Conservation (phyloP, 257 asterid genomes). For the Buddleja alternifolia region DNA sequence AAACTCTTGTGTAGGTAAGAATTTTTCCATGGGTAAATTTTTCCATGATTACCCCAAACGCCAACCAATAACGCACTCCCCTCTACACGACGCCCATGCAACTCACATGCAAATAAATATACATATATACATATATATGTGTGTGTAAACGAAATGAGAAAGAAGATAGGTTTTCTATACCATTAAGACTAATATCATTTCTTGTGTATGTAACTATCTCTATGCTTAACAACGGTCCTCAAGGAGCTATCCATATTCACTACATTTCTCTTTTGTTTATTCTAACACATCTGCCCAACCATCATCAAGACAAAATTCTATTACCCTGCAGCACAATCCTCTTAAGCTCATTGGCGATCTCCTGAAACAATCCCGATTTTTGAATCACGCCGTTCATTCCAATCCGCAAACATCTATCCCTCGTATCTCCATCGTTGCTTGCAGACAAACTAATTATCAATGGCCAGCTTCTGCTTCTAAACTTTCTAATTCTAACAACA, state of each 20-base stretch:
- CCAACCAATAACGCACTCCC: too few relatives aligned
- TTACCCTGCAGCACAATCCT: conserved; percentile 58
- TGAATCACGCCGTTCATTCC: conserved; percentile 85
- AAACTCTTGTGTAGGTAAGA: too few relatives aligned
- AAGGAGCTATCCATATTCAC: conserved; percentile 30
- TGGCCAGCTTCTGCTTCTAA: conserved; percentile 77
- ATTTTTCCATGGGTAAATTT: too few relatives aligned
- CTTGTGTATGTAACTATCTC: conserved; percentile 48
- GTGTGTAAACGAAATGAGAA: conserved; percentile 2
- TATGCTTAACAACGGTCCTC: conserved; percentile 34
- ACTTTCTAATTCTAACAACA: conserved; percentile 65
- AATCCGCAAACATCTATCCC: conserved; percentile 57
- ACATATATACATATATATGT: too few relatives aligned
- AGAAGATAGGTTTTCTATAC: conserved; percentile 49
- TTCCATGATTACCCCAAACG: too few relatives aligned
- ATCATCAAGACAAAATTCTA: conserved; percentile 37
- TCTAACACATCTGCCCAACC: too few relatives aligned
- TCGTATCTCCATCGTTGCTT: conserved; percentile 51
- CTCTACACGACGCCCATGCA: too few relatives aligned
- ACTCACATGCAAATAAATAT: too few relatives aligned
- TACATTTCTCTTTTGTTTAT: conserved; percentile 27
- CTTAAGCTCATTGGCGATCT: conserved; percentile 65
- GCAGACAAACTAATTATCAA: conserved; percentile 74
- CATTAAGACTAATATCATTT: conserved; percentile 41
- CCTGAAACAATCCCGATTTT: conserved; percentile 70